Conservation (phyloP, 495 filamentous ascomycete genomes). For the Daldinia vernicosa region DNA sequence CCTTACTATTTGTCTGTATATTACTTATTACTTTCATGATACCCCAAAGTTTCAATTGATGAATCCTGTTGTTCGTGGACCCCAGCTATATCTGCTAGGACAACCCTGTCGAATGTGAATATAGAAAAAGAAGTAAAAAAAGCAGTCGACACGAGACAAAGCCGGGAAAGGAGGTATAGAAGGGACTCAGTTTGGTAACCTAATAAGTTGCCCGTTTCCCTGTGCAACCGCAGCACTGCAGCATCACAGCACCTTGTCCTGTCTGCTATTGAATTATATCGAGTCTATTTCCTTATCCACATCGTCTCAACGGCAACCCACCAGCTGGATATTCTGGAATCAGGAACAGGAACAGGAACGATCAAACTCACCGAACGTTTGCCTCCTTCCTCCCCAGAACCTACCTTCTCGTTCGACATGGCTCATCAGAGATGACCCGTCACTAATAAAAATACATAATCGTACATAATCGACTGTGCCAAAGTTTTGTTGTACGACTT, state of each 20-base stretch:
- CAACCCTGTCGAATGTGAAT: slow-evolving; percentile 38
- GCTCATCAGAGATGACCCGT: slow-evolving; percentile 45
- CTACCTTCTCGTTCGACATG: slow-evolving; percentile 34
- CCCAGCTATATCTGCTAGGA: slow-evolving; percentile 26
- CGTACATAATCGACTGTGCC: slow-evolving; percentile 26
- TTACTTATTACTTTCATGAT: slow-evolving; percentile 41
- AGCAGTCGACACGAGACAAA: slow-evolving; percentile 26
- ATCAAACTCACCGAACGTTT: slow-evolving; percentile 38
- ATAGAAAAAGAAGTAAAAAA: slow-evolving; percentile 24
- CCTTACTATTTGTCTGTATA: slow-evolving; percentile 40
- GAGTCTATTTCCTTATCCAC: slow-evolving; percentile 34
- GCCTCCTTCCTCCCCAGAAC: slow-evolving; percentile 23
- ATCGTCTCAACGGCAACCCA: slow-evolving; percentile 14
- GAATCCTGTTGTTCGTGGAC: slow-evolving; percentile 28
- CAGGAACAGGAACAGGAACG: slow-evolving; percentile 36
- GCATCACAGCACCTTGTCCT: slow-evolving; percentile 24
- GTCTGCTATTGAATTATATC: slow-evolving; percentile 32
- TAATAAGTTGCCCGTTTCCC: slow-evolving; percentile 30
- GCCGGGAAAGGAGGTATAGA: slow-evolving; percentile 24
- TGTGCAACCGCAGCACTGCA: slow-evolving; percentile 35
- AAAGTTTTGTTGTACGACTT: slow-evolving; percentile 22
- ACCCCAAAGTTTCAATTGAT: slow-evolving; percentile 42
- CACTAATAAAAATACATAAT: slow-evolving; percentile 24
- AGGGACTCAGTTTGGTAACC: slow-evolving; percentile 13
- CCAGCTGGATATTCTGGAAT: slow-evolving; percentile 34